Base-by-base conservation (phyloP, 2,329 filamentous ascomycete genomes). In the Xylaria digitata region DNA sequence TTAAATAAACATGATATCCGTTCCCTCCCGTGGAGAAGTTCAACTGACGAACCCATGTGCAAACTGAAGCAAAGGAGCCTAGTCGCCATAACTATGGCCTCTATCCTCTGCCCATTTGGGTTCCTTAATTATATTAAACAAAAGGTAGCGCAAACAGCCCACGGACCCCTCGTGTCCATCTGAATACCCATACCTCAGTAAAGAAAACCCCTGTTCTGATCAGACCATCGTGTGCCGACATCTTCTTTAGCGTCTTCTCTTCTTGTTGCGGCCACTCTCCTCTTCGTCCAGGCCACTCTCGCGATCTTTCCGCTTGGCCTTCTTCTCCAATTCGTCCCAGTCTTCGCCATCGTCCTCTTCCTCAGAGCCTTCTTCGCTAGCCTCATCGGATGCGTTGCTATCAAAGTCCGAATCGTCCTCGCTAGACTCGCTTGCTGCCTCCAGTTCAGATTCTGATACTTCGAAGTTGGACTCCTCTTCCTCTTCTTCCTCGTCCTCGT, bases 381-480 rank as follows among this genome's bases (percentile, higher is more conserved):
- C 95, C 70, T 95, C 92, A 2, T 90, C 92, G 23, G 88, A 92
- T 1, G 91, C 92, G 75, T 97, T 94, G 76, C 95, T 95, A 75
- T 97, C 94, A 77, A 96, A 98, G 69, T 98, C 94, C 21, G 92
- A 96, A 65, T 93, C 96, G 48, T 96, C 94, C 72, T 97, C 87
- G 69, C 86, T 88, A 11, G 86, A 88, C 73, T 89, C 95, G 9
- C 90, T 93, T 15, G 86, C 92, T 76, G 93, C 93, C 40, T 95
- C 93, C 1, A 97, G 82, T 70, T 98, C 96, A 3, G 89, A 91
- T 67, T 97, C 95, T 23, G 88, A 90, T 61, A 97, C 91, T 80
- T 98, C 96, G 75, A 97, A 99, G 7, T 92, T 94, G 3, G 90
- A 93, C 80, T 98, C 96, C 76, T 97, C 92, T 68, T 96, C 92